A percentile compares a stretch with the other conserved stretches of the same genome.
phyloP scores from a whole-genome alignment of 1,284 basidiomycete species.

The Fomitopsis palustris region DNA sequence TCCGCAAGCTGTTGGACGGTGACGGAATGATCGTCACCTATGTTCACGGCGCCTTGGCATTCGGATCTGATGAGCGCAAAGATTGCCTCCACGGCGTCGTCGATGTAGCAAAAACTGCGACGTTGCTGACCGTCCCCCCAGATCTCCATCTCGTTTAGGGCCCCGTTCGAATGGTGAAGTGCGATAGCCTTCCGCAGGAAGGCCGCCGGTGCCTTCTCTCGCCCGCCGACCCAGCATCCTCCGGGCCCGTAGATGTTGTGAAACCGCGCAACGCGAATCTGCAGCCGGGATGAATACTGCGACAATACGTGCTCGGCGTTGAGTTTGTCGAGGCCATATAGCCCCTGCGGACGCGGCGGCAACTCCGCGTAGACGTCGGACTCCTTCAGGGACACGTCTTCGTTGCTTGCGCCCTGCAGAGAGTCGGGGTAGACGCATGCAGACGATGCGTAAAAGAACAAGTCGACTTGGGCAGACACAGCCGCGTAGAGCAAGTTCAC shows the following conservation, averaged over 20 bases:
- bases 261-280: conserved; percentile 49
- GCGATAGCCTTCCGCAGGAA: conserved; percentile 50
- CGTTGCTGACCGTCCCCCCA: conserved; percentile 55
- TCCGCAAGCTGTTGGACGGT: conserved; percentile 42
- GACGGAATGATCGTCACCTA: conserved; percentile 47
- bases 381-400: conserved; percentile 45
- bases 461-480: conserved; percentile 33
- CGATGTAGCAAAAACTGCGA: conserved; percentile 54
- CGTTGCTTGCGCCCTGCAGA: conserved; percentile 32
- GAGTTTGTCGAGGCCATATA: conserved; percentile 60
- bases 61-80: conserved; percentile 38
- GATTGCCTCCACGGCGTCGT: conserved; percentile 48
- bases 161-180: conserved; percentile 19
- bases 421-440: conserved; percentile 53
- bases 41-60: conserved; percentile 39
- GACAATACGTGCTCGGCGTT: conserved; percentile 43
- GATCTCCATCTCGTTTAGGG: conserved; percentile 38
- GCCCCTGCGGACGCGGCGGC: conserved; percentile 45
- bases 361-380: conserved; percentile 36
- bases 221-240: conserved; percentile 49
- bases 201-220: conserved; percentile 58
- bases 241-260: conserved; percentile 58
- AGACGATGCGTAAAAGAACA: conserved; percentile 55
- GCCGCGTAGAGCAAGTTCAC: conserved; percentile 42
- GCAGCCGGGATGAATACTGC: conserved; percentile 30